A percentile compares a stretch with the other conserved stretches of the same genome.
phyloP scores from a whole-genome alignment of 768 basidiomycete genomes.

The Coprinellus micaceus region DNA sequence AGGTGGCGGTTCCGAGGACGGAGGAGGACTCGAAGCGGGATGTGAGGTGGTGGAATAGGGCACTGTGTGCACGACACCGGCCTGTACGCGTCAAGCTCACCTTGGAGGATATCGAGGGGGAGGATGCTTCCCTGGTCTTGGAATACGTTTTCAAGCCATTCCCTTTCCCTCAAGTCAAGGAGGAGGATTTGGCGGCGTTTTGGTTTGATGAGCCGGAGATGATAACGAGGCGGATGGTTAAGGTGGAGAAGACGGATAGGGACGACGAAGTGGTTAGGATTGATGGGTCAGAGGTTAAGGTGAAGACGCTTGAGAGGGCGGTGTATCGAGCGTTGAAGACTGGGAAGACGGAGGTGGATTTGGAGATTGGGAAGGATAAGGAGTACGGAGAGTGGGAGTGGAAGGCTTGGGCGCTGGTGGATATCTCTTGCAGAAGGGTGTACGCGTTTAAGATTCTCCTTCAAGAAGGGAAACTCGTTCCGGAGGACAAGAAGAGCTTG shows the following conservation, averaged over 20 bases:
- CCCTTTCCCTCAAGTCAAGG: slow-evolving; percentile 21
- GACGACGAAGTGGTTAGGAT: slow-evolving; percentile 21
- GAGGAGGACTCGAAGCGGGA: slow-evolving; percentile 29
- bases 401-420: slow-evolving; percentile 36
- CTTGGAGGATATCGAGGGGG: slow-evolving; percentile 35
- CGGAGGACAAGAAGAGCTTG: slow-evolving; percentile 20
- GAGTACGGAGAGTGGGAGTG: slow-evolving; percentile 32
- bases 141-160: slow-evolving; percentile 35
- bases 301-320: slow-evolving; percentile 26
- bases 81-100: slow-evolving; percentile 36
- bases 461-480: slow-evolving; percentile 24
- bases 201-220: slow-evolving; percentile 31
- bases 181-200: slow-evolving; percentile 30
- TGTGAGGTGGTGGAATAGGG: slow-evolving; percentile 30
- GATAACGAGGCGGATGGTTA: slow-evolving; percentile 23
- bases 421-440: slow-evolving; percentile 35
- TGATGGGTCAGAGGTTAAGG: slow-evolving; percentile 19
- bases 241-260: slow-evolving; percentile 18
- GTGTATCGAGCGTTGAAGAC: slow-evolving; percentile 36
- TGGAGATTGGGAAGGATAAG: slow-evolving; percentile 28
- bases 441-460: slow-evolving; percentile 40
- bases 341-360: slow-evolving; percentile 34
- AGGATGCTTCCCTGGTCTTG: slow-evolving; percentile 35
- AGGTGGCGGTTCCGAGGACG: slow-evolving; percentile 28
- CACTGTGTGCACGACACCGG: slow-evolving; percentile 29